A percentile compares a stretch with the other conserved stretches of the same genome.
Evolutionary conservation across 2,329 filamentous ascomycete species (phyloP).

Genomic region (Massarina eburnea): DNA sequence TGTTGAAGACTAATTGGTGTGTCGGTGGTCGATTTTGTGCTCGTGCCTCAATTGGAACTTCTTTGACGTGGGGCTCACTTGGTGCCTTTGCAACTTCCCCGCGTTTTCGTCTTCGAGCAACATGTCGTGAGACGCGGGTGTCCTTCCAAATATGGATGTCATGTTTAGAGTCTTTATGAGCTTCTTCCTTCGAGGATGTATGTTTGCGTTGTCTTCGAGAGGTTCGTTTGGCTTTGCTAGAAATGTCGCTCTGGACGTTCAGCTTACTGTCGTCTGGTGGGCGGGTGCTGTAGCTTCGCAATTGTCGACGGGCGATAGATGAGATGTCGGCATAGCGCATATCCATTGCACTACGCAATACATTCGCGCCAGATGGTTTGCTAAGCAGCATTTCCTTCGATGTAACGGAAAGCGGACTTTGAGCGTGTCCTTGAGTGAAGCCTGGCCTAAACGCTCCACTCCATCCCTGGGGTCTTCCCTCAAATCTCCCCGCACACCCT

Average conservation of each 20-base stretch:
- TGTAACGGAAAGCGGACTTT: neutral
- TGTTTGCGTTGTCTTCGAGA: slow-evolving; percentile 8
- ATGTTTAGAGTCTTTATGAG: neutral
- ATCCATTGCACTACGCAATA: slow-evolving; percentile 4
- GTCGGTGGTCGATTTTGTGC: too few relatives aligned
- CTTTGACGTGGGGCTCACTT: too few relatives aligned
- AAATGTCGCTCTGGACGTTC: neutral
- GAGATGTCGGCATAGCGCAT: slow-evolving; percentile 31
- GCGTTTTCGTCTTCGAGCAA: too few relatives aligned
- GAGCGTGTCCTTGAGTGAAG: neutral
- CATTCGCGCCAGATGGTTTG: neutral
- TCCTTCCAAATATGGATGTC: neutral
- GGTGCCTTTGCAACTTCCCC: too few relatives aligned
- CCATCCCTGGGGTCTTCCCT: too few relatives aligned
- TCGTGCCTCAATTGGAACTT: too few relatives aligned
- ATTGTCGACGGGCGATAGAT: slow-evolving; percentile 16
- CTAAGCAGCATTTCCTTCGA: neutral
- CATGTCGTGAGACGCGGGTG: neutral
- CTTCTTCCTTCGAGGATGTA: neutral
- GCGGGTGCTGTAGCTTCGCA: slow-evolving; percentile 10
- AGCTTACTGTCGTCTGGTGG: neutral
- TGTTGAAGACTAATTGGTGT: too few relatives aligned
- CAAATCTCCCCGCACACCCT: neutral
- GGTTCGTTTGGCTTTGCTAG: slow-evolving; percentile 4
- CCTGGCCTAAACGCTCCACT: neutral